Percentiles rank a stretch among this genome's conserved stretches.
These are phyloP conservation scores for Aphanomyces stellatus DNA, from an alignment of 352 stramenopile genomes.

Conservation along the genomic window DNA sequence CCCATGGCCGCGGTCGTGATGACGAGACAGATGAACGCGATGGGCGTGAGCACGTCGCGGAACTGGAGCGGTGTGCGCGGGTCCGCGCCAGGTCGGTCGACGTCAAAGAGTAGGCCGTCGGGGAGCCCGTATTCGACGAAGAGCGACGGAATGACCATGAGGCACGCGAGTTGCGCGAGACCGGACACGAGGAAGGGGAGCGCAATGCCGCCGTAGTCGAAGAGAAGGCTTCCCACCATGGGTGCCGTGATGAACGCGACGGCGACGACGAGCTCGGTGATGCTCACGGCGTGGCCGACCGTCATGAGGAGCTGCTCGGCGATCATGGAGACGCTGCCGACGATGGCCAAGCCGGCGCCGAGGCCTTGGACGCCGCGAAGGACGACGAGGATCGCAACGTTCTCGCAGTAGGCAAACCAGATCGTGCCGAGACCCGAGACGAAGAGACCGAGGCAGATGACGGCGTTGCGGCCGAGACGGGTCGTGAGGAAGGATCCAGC, in stretches of 20 bases:
- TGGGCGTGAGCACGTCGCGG: conserved; percentile 38
- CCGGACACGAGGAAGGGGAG: conserved; percentile 54
- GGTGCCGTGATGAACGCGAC: conserved; percentile 52
- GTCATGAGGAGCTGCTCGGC: conserved; percentile 50
- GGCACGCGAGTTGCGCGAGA: conserved; percentile 43
- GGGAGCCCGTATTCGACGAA: conserved; percentile 71
- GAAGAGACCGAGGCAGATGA: conserved; percentile 61
- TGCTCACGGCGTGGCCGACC: conserved; percentile 42
- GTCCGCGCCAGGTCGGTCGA: conserved; percentile 18
- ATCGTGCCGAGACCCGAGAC: conserved; percentile 53
- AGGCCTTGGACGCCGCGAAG: conserved; percentile 52
- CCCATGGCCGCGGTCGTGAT: conserved; percentile 53
- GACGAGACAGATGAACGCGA: conserved; percentile 37
- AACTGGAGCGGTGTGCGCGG: conserved; percentile 27
- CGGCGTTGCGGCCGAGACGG: conserved; percentile 42
- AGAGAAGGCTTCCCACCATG: conserved; percentile 47
- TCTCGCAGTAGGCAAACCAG: conserved; percentile 46
- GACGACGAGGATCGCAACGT: conserved; percentile 30
- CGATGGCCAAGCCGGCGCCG: conserved; percentile 36
- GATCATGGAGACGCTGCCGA: conserved; percentile 57
- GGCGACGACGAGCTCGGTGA: conserved; percentile 62
- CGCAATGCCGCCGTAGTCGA: conserved; percentile 40
- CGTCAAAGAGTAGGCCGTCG: conserved; percentile 42
- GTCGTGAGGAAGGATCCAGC: conserved; percentile 38
- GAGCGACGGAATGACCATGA: conserved; percentile 56